Evolutionary conservation across 2,329 filamentous ascomycete species (phyloP).

Genomic region (Magnaporthiopsis incrustans): DNA sequence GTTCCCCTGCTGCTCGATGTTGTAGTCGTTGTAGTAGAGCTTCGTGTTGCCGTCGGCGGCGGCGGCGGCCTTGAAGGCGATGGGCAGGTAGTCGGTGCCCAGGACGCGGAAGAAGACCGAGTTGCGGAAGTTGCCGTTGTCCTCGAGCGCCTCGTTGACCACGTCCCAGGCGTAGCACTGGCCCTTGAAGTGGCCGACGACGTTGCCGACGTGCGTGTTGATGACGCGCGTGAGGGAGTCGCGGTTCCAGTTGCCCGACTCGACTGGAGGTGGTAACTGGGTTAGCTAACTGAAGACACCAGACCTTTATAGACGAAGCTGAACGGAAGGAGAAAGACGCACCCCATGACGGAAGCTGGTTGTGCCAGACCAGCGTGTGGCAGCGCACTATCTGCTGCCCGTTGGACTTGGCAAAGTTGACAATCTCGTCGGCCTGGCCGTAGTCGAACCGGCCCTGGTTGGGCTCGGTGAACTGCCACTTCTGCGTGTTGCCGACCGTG

Average conservation of each 20-base stretch:
- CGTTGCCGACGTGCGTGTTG: conserved; percentile 42
- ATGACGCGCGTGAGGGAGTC: conserved; percentile 40
- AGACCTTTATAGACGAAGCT: not conserved
- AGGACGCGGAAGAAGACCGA: conserved; percentile 37
- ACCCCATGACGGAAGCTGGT: conserved; percentile 45
- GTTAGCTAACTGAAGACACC: too few species aligned
- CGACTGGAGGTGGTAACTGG: not conserved
- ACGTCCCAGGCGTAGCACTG: conserved; percentile 46
- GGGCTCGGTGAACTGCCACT: conserved; percentile 58
- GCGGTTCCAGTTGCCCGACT: conserved; percentile 35
- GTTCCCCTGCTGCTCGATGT: conserved; percentile 30
- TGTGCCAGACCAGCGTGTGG: conserved; percentile 50
- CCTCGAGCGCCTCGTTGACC: conserved; percentile 43
- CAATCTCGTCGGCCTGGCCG: conserved; percentile 45
- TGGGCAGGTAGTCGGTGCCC: conserved; percentile 36
- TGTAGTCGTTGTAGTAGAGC: conserved; percentile 48
- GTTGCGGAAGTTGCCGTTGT: conserved; percentile 34
- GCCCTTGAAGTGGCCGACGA: conserved; percentile 34
- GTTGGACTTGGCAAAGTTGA: conserved; percentile 38
- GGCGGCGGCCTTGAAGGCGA: conserved; percentile 37
- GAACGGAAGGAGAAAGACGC: not conserved
- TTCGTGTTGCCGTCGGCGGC: conserved; percentile 32
- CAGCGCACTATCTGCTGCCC: conserved; percentile 50
- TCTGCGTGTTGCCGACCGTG: conserved; percentile 55
- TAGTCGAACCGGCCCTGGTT: conserved; percentile 48